Evolutionary conservation across 2,329 filamentous ascomycete species (phyloP).

Genomic region (Orbilia quercus): DNA sequence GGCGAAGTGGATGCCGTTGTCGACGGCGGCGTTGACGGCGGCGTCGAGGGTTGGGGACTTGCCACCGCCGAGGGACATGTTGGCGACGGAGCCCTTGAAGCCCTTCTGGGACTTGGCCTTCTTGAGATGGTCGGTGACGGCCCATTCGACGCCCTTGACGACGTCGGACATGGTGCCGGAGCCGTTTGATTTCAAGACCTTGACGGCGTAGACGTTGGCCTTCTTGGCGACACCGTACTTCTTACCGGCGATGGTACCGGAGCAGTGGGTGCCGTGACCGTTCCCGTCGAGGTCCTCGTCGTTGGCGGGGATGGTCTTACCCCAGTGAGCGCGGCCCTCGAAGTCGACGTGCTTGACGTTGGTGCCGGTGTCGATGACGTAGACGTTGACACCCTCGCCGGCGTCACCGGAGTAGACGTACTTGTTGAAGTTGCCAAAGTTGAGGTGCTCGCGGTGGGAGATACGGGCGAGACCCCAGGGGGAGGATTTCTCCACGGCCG

Average conservation of each 20-base stretch:
- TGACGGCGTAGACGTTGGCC: constrained; percentile 94
- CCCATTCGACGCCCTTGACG: constrained; percentile 97
- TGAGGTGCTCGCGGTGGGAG: constrained; percentile 88
- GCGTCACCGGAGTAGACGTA: constrained; percentile 91
- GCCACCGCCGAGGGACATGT: constrained; percentile 99
- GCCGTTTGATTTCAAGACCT: constrained; percentile 96
- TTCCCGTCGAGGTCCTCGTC: constrained; percentile 94
- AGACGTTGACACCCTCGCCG: constrained; percentile 97
- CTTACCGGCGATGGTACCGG: constrained; percentile 95
- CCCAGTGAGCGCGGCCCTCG: constrained; percentile 93
- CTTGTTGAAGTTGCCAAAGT: constrained; percentile 96
- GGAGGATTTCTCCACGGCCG: constrained; percentile 84
- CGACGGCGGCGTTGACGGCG: constrained; percentile 62
- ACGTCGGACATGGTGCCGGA: constrained; percentile 99
- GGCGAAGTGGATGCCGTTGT: constrained; percentile 93
- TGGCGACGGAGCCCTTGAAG: constrained; percentile 98
- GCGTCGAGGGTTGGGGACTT: constrained; percentile 92
- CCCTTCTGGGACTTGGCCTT: constrained; percentile 93
- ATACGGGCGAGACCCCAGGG: constrained; percentile 99
- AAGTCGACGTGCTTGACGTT: constrained; percentile 96
- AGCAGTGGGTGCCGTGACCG: constrained; percentile 99
- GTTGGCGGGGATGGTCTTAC: constrained; percentile 88
- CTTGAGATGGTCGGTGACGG: constrained; percentile 80
- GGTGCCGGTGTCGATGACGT: constrained; percentile 97
- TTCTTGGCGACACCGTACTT: constrained; percentile 99